Percentiles rank a stretch among this genome's conserved stretches.
Conservation (phyloP, 1,284 basidiomycete genomes). For the Mrakiaceae sp. region DNA sequence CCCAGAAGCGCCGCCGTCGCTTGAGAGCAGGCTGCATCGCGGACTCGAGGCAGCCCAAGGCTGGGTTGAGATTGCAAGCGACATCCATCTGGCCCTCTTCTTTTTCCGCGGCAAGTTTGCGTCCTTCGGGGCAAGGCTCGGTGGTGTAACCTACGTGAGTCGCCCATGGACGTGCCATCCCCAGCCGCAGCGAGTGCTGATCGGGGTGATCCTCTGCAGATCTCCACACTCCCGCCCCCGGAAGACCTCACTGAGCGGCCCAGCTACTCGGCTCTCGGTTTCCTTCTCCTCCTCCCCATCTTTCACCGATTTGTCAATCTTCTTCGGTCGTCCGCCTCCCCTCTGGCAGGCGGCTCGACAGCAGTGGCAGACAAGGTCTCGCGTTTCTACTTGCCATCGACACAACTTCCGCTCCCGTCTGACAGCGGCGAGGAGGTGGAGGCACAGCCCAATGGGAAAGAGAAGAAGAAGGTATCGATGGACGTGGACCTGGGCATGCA, state of each 20-base stretch:
- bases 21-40: background rate
- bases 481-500: too few relatives aligned
- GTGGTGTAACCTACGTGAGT: slow-evolving; percentile 62
- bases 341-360: slow-evolving; percentile 40
- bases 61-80: slow-evolving; percentile 45
- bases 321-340: background rate
- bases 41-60: background rate
- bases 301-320: slow-evolving; percentile 42
- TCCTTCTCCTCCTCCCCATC: slow-evolving; percentile 60
- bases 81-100: slow-evolving; percentile 70
- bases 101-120: slow-evolving; percentile 71
- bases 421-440: too few relatives aligned
- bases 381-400: too few relatives aligned
- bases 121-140: slow-evolving; percentile 56
- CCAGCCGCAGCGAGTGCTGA: background rate
- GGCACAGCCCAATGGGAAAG: too few relatives aligned
- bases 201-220: slow-evolving; percentile 38
- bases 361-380: too few relatives aligned
- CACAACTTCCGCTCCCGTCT: too few relatives aligned
- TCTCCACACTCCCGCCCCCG: slow-evolving; percentile 53
- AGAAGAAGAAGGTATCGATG: too few relatives aligned
- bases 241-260: slow-evolving; percentile 44
- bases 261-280: slow-evolving; percentile 72
- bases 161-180: background rate
- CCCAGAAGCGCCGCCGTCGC: background rate